Base-by-base conservation (phyloP, 2,329 filamentous ascomycete species). In the Fusarium sp. region DNA sequence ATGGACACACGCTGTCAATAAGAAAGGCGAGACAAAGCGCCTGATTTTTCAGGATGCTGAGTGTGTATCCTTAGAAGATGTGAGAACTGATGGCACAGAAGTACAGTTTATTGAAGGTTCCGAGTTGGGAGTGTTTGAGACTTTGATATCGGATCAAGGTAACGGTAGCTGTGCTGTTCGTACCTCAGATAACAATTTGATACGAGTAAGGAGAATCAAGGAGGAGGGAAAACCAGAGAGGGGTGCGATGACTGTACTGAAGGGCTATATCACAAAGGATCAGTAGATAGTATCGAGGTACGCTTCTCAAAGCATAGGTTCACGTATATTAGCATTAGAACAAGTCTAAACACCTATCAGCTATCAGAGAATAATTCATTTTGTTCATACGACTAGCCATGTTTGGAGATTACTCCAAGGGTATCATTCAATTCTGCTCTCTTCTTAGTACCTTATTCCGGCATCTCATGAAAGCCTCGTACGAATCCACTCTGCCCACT, bases 401-500 rank as follows among this genome's bases (percentile, higher is more conserved):
- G 32, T 46, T 24, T 47, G 44, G 50, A 48, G 37, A 45, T 43
- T 58, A 58, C 48, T 70, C 50, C 47, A 41, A 63, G 69, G 69
- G 73, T 75, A 75, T 75, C 69, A 72, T 71, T 62, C 30, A 64
- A 67, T 52, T 49, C 46, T 48, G 24, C 62, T 51, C 46, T 32
- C 45, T 43, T 39, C 19, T 14, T 40, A 47, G 41, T 39, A 47
- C 33, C 30, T 49, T 26, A 32, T 20, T 9, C n/a, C 7, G 26
- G 10, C 26, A 15, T 26, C 49, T 65, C 62, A 75, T n/a, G 61
- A 68, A 48, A 80, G 62, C 17, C 80, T 75, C 39, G 75, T 79
- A 58, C 83, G 78, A 39, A 87, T 82, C 82, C 84, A 86, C 71
- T 86, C 84, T 30, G 80, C 81, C 85, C 84, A 87, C 62, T 81